phyloP scores from a whole-genome alignment of 225 moss, liverwort and hornwort genomes.

The Straminergon stramineum region DNA sequence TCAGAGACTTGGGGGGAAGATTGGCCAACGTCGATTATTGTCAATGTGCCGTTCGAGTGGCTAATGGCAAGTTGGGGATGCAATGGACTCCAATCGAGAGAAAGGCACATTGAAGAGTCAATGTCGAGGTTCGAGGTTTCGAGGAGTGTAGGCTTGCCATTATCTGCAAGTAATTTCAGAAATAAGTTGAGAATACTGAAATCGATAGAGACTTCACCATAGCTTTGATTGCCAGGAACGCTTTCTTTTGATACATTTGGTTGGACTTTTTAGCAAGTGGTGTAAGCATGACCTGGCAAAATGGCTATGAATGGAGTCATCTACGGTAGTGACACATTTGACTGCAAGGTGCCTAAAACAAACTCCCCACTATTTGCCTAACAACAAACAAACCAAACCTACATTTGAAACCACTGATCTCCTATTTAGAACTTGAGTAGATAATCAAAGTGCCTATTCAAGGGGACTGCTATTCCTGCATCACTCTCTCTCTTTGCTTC shows the following conservation, averaged over 20 bases:
- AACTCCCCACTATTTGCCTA: neutral
- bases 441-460: neutral
- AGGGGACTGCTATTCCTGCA: neutral
- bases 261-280: neutral
- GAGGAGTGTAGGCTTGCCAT: slow-evolving; percentile 10
- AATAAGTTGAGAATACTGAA: neutral
- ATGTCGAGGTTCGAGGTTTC: slow-evolving; percentile 16
- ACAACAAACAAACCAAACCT: neutral
- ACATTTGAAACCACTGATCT: neutral
- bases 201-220: neutral
- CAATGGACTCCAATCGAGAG: slow-evolving; percentile 64
- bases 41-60: slow-evolving; percentile 60
- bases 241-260: neutral
- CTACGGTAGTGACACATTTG: neutral
- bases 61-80: slow-evolving; percentile 44
- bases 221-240: too few species aligned
- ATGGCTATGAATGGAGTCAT: neutral
- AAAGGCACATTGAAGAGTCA: slow-evolving; percentile 65
- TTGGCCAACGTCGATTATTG: slow-evolving; percentile 28
- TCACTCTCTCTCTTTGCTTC: neutral
- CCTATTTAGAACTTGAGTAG: neutral
- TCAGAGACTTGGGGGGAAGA: slow-evolving; percentile 11
- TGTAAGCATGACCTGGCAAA: neutral
- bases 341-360: too few species aligned
- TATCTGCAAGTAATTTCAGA: neutral